Base-by-base conservation (phyloP, 108 stramenopile genomes). In the Pseudonitzschia pungens region DNA sequence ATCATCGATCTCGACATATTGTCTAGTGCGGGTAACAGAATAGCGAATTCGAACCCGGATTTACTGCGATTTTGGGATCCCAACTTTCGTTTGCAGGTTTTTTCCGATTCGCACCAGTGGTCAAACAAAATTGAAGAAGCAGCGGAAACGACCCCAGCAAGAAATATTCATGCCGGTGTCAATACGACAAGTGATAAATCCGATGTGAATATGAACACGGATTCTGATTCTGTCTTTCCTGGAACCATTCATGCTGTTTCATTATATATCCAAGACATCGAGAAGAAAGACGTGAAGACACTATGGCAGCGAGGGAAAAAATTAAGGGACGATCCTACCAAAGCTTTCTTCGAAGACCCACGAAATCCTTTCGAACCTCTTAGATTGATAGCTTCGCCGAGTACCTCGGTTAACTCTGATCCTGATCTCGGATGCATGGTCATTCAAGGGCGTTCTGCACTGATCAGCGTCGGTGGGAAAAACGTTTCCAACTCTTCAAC, bases 351-450 rank as follows among this genome's bases (percentile, higher is more conserved):
- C 21, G 22, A 48, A 28, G 66, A 67, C 26, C 27, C 44, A 3
- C 3, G 50, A 9, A 67, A 67, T 24, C 66, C 66, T 7, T 31
- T 62, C 41, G 60, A 62, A 62, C 60, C 60, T 31, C 66, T 67
- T 11, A 20, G 18, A 28, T 50, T 67, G 45, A 41, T 48, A 67
- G 66, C 66, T 28, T 67, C 66, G 22, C 18, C 66, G 2, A 26
- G 3, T 10, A 4, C 26, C 22, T 24, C 54, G 10, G 12, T 3
- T 5, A 55, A 2, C 20, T 1, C n/a, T 20, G 26, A 26, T 63
- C 40, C 27, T 4, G 27, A 27, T 48, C 45, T 8, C 10, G 18
- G 45, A 18, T 48, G 44, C n/a, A 16, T 7, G 27, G 45, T 67
- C 6, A 18, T 48, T 6, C 66, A 67, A 45, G 66, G 66, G 15